Evolutionary conservation across 2,329 filamentous ascomycete species (phyloP), one percentile per base, ranked within the genome.

Genomic region (Aspergillus sp.): DNA sequence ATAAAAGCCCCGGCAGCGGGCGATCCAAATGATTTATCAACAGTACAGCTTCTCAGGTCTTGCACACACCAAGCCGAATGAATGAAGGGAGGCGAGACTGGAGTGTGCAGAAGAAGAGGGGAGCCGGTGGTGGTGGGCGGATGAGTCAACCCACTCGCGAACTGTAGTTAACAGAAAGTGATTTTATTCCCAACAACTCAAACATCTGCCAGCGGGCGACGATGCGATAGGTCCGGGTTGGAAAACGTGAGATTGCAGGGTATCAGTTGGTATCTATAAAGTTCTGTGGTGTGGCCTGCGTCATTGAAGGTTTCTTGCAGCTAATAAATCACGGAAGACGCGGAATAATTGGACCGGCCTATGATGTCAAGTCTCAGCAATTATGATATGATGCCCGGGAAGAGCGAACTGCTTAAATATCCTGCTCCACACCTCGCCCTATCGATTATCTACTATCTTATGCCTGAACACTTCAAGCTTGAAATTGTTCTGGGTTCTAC

Each of bases 111-210:
- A 58, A 49, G 59, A 63, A 61, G 60, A 63, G 55, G 54, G 47
- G 23, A 37, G 49, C 35, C 14, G 35, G 44, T 52, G 19, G 50
- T 56, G 57, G 59, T 57, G 39, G 58, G 52, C 49, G 57, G 58
- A 65, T 62, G 61, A 65, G 61, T 65, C 63, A 62, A 64, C 49
- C 50, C 44, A 44, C 40, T 21, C 47, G 48, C 53, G 40, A 56
- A 57, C 55, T 53, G 45, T 57, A 53, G 54, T 55, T 55, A 21
- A 47, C 40, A 14, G 33, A 43, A 40, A n/a, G 43, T 21, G 9
- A 31, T 41, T 39, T 40, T 44, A 27, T 27, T 45, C 46, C 50
- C 46, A 53, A 51, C 46, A 52, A 52, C 45, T 25, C 23, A 7
- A 51, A 55, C 56, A 54, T 46, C 51, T 58, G 56, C 51, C 6